Base-by-base conservation (phyloP, 768 basidiomycete species). In the Phlebiopsis gigantea region DNA sequence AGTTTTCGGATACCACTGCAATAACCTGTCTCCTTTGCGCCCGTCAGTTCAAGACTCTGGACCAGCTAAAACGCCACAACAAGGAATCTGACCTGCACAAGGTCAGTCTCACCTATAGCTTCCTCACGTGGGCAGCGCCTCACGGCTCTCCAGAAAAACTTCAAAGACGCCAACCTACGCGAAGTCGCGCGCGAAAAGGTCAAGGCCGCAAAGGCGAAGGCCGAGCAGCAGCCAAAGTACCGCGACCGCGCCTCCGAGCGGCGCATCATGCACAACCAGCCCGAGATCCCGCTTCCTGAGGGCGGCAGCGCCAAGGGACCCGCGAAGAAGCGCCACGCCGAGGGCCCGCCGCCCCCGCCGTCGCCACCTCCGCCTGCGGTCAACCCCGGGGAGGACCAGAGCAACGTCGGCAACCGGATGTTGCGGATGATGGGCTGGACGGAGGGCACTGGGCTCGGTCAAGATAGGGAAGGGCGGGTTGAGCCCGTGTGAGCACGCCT, bases 341-440 rank as follows among this genome's bases (percentile, higher is more conserved):
- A 84, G 12, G 85, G 83, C 1, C 86, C 85, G 0, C 77, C 82
- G 0, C 74, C 80, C 0, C 80, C 86, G 2, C 74, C 87, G 1
- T 71, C 78, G 1, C 83, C 87, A 0, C 82, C 87, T 1, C 82
- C 83, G 8, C 78, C 82, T 5, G 76, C 83, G 2, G 63, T 85
- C 3, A 83, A 87, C 62, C 90, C 86, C 5, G 90, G 83, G 5
- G 75, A 90, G 67, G 94, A 98, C 64, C 83, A 86, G 49, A 84
- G 65, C 42, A 98, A 98, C 63, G 81, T 93, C 10, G 97, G 97
- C 5, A 95, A 95, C 67, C 94, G 92, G 66, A 69, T 99, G 56
- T 70, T 98, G 60, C 92, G 93, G 70, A 95, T 96, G 83, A 98
- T 98, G 95, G 97, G 96, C 0, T 98, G 95, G 95, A 90, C 80